Evolutionary conservation across 176 grass and related monocot species (phyloP).

Genomic region (Triticum turgidum): DNA sequence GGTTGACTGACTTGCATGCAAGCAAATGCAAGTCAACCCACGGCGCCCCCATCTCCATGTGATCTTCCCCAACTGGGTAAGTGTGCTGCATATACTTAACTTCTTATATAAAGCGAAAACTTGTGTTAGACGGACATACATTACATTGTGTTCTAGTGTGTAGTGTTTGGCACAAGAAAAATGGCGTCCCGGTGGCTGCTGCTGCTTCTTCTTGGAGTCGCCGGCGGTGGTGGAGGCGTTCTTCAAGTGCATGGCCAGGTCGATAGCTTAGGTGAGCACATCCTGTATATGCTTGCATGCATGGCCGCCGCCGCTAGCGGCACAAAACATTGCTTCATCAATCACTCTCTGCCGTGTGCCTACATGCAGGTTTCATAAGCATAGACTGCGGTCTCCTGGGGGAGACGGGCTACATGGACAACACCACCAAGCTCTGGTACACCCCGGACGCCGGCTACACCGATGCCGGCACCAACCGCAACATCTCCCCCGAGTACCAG

Average conservation of each 20-base stretch:
- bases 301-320: neutral
- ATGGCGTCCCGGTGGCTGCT: constrained; percentile 8
- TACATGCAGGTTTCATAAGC: constrained; percentile 51
- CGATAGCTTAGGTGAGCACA: neutral
- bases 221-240: neutral
- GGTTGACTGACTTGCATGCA: too few species aligned
- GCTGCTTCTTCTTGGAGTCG: constrained; percentile 25
- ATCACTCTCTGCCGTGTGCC: too few species aligned
- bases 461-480: constrained; percentile 37
- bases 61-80: too few species aligned
- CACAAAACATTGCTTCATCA: neutral
- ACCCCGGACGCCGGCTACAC: constrained; percentile 38
- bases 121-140: too few species aligned
- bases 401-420: constrained; percentile 31
- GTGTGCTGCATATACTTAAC: too few species aligned
- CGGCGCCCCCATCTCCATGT: too few species aligned
- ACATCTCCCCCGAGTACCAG: constrained; percentile 33
- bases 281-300: neutral
- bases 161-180: neutral
- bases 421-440: constrained; percentile 16
- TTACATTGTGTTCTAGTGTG: too few species aligned
- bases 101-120: too few species aligned
- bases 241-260: neutral
- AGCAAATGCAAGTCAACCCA: too few species aligned
- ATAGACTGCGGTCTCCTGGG: constrained; percentile 53